Base-by-base conservation (phyloP, 2,329 filamentous ascomycete genomes). In the Ophiognomonia clavigignenti-juglandacearum region DNA sequence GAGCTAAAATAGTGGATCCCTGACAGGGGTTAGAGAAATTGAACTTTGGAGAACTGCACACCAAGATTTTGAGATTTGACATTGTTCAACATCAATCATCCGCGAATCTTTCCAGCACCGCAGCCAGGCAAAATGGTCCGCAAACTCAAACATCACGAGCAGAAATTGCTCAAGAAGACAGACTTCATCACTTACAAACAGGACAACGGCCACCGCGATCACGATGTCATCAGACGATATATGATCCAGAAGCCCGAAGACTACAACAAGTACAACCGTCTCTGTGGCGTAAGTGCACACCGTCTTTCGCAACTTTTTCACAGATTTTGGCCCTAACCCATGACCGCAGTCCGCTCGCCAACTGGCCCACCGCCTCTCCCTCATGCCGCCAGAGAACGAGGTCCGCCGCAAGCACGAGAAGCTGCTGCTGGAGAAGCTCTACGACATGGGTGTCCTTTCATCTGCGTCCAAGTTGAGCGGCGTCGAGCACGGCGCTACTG, bases 131-230 rank as follows among this genome's bases (percentile, higher is more conserved):
- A 57, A 20, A 97, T 97, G 93, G 89, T 95, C 57, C 86, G 93
- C 59, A 90, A 95, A 74, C 82, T 98, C 64, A 97, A 96, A 72
- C 82, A 95, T 70, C 92, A 96, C 71, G 93, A 98, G 82, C 83
- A 93, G 65, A 95, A 93, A 78, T 86, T 97, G 64, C 81, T 97
- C 60, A 92, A 92, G 64, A 80, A 80, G 68, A 90, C 93, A 68
- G 91, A 98, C 72, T 95, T 98, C 70, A 84, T 91, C 65, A 93
- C 86, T 62, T 96, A 92, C 77, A 93, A 93, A 69, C 83, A 83
- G 61, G 91, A 97, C 71, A 80, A 85, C 61, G 77, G 82, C 59
- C 93, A 98, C 72, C 85, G 92, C 64, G 88, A 92, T 69, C 82
- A 88, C 53, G 70, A 72, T 53, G 81, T 97, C 51, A 79, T 87